Evolutionary conservation across 768 basidiomycete species (phyloP).

Genomic region (Multifurca ochricompacta): DNA sequence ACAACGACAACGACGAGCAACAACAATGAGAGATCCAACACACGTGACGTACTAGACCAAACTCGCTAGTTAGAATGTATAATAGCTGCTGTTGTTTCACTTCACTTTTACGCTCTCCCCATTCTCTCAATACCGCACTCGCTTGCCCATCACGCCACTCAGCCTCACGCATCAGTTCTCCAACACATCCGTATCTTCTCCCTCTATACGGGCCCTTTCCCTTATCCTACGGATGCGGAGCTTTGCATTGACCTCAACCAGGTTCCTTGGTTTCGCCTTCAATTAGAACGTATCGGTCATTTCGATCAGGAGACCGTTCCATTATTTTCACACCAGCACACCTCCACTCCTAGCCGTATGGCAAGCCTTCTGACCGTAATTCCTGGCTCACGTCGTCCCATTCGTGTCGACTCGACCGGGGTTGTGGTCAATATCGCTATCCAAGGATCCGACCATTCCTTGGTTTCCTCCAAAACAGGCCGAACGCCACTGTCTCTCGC

Average conservation of each 20-base stretch:
- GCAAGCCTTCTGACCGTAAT: constrained; percentile 13
- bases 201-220: background rate
- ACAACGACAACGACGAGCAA: too few species aligned
- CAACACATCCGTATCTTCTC: background rate
- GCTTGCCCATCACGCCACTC: too few species aligned
- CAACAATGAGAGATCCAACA: background rate
- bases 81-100: background rate
- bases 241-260: background rate
- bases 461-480: constrained; percentile 11
- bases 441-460: constrained; percentile 2
- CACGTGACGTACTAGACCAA: constrained; percentile 13
- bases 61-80: background rate
- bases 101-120: background rate
- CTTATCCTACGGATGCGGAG: background rate
- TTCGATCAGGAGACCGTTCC: background rate
- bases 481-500: constrained; percentile 12
- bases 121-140: background rate
- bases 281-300: background rate
- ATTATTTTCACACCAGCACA: background rate
- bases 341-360: constrained; percentile 6
- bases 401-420: constrained; percentile 18
- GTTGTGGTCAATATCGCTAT: constrained; percentile 17
- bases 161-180: background rate
- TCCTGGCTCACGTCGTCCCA: constrained; percentile 21
- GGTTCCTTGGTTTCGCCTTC: background rate